Evolutionary conservation across 129 eudicot genomes (phyloP), one percentile per base, ranked within the genome.

Genomic region (Solidago caesia): DNA sequence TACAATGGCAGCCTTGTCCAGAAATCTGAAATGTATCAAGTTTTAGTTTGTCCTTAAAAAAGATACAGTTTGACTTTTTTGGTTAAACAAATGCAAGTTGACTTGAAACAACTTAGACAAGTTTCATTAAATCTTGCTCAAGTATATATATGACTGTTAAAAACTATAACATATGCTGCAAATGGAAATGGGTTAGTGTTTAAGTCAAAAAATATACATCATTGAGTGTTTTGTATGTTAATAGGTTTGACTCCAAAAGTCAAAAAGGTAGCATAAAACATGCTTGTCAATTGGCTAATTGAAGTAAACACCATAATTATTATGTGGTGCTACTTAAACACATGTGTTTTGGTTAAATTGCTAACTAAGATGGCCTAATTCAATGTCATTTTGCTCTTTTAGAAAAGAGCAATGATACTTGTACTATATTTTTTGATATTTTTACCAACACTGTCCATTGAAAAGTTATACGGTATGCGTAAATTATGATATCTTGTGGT

Each of bases 1-100:
- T 12, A 86, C 84, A 16, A 88, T 85, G 25, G 97, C 98, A 41
- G 98, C 97, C 78, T 90, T 90, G 85, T 94, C 98, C 49, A 94
- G 47, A 72, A 86, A 94, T 75, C 98, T 94, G 85, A 39, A 63
- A 16, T 5, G 15, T 71, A 64, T 64, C 4, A 43, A 21, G 12
- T 66, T 66, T 57, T 6, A 43, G 15, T 59, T 71, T 56, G 61
- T 44, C 8, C 33, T 29, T 3, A 0, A 12, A 33, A 49, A 48
- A 33, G 10, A 51, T 42, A 8, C 8, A 46, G 29, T 68, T 77
- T 77, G 75, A 59, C 70, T 16, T 59, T 46, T 47, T 5, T 47
- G 59, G 70, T 77, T 62, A 45, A 76, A 29, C 21, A 66, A 1
- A 53, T 26, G 41, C 51, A 4, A 6, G 4, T 8, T 66, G 14